A percentile compares a stretch with the other conserved stretches of the same genome.
Conservation (phyloP, 257 asterid genomes). For the Oldenlandia corymbosa region DNA sequence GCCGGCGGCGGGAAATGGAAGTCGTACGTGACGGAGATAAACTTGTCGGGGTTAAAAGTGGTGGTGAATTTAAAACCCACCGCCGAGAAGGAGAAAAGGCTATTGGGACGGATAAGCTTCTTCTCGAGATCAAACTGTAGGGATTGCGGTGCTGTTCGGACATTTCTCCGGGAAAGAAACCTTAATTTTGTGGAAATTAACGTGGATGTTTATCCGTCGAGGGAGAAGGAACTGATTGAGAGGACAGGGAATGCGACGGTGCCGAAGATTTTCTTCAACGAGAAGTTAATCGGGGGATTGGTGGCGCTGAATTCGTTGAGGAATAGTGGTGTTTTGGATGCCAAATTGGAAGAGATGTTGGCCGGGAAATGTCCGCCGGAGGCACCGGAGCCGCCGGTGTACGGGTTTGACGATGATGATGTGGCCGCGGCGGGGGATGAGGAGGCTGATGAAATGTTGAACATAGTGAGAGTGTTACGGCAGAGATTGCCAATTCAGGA, state of each 20-base stretch:
- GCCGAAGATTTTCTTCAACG: slow-evolving; percentile 86
- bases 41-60: slow-evolving; percentile 61
- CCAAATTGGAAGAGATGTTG: slow-evolving; percentile 65
- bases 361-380: slow-evolving; percentile 68
- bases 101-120: slow-evolving; percentile 63
- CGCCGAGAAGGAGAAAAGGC: slow-evolving; percentile 27
- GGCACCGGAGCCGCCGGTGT: slow-evolving; percentile 77
- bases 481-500: slow-evolving; percentile 82
- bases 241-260: slow-evolving; percentile 54
- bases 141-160: slow-evolving; percentile 76
- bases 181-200: slow-evolving; percentile 71
- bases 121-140: slow-evolving; percentile 85
- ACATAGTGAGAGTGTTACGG: slow-evolving; percentile 56
- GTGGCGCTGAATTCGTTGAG: slow-evolving; percentile 78
- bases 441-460: slow-evolving; percentile 54
- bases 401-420: slow-evolving; percentile 80
- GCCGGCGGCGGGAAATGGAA: slow-evolving; percentile 11
- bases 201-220: slow-evolving; percentile 66
- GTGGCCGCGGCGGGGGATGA: slow-evolving; percentile 32
- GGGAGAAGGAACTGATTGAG: slow-evolving; percentile 64
- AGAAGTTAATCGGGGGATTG: slow-evolving; percentile 70
- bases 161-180: slow-evolving; percentile 47
- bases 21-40: slow-evolving; percentile 45
- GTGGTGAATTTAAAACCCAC: slow-evolving; percentile 34
- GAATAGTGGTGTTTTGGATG: slow-evolving; percentile 69